Conservation (phyloP, 2,329 filamentous ascomycete species). For the Aspergillus udagawae region DNA sequence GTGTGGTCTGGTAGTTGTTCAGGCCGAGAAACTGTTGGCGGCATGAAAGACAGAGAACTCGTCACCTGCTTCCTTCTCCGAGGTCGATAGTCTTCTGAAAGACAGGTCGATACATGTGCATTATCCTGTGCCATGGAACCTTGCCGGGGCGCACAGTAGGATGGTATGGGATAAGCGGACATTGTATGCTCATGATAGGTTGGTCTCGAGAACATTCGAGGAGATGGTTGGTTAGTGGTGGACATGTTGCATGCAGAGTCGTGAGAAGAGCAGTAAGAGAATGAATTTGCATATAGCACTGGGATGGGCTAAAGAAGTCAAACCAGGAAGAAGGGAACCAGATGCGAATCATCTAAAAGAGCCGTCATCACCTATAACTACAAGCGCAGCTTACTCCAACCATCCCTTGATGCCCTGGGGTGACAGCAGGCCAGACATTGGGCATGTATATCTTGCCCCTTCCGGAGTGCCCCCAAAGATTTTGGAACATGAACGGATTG, state of each 20-base stretch:
- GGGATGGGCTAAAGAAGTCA: not conserved
- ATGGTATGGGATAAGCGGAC: constrained; percentile 15
- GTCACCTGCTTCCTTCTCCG: constrained; percentile 31
- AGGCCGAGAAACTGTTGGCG: constrained; percentile 26
- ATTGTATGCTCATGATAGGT: constrained; percentile 13
- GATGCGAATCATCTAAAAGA: constrained; percentile 12
- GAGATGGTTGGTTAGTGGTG: constrained; percentile 24
- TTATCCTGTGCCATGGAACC: constrained; percentile 8
- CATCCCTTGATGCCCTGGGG: constrained; percentile 29
- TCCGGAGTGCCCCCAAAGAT: constrained; percentile 23
- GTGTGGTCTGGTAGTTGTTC: constrained; percentile 27
- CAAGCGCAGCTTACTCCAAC: constrained; percentile 5
- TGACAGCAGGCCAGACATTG: constrained; percentile 15
- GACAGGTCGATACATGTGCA: constrained; percentile 16
- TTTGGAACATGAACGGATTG: constrained; percentile 22
- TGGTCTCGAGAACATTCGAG: constrained; percentile 18
- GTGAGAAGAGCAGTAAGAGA: not conserved
- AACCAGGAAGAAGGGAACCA: not conserved
- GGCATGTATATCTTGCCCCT: constrained; percentile 22
- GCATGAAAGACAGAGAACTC: constrained; percentile 32
- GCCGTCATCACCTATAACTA: constrained; percentile 30
- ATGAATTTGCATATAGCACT: not conserved
- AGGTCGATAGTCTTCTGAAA: constrained; percentile 22
- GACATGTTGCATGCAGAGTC: constrained; percentile 23
- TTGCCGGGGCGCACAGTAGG: constrained; percentile 15